These are phyloP conservation scores for Carex pumila DNA, from an alignment of 176 grass and related monocot species.

Conservation along the genomic window DNA sequence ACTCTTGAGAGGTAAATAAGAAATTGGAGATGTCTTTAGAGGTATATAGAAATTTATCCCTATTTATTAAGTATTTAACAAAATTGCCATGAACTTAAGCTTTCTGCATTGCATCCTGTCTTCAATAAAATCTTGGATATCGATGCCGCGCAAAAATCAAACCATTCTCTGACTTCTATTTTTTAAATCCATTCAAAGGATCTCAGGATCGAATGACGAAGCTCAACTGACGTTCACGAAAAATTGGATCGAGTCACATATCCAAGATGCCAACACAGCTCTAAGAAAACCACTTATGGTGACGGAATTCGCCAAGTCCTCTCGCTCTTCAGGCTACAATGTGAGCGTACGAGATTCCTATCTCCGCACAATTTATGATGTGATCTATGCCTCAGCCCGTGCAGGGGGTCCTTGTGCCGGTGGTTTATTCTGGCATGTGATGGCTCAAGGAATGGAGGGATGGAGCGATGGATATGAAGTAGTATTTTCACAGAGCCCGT, in stretches of 20 bases:
- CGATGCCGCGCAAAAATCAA: not conserved
- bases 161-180: not conserved
- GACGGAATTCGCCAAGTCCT: slow-evolving; percentile 65
- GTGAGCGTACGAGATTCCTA: slow-evolving; percentile 35
- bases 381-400: slow-evolving; percentile 38
- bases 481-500: slow-evolving; percentile 30
- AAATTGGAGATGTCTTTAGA: too few species aligned
- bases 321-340: slow-evolving; percentile 32
- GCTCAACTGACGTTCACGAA: slow-evolving; percentile 47
- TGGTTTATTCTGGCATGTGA: slow-evolving; percentile 63
- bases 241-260: slow-evolving; percentile 52
- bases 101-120: not conserved
- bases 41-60: too few species aligned
- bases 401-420: slow-evolving; percentile 42
- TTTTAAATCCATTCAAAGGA: slow-evolving; percentile 17
- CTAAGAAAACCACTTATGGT: slow-evolving; percentile 62
- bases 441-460: slow-evolving; percentile 62
- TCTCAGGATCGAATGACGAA: slow-evolving; percentile 30
- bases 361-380: slow-evolving; percentile 40
- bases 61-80: too few species aligned
- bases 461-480: slow-evolving; percentile 68
- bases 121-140: not conserved
- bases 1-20: too few species aligned
- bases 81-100: too few species aligned
- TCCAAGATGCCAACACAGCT: slow-evolving; percentile 30